Base-by-base conservation (phyloP, 176 grass and related monocot species). In the Eleusine coracana region DNA sequence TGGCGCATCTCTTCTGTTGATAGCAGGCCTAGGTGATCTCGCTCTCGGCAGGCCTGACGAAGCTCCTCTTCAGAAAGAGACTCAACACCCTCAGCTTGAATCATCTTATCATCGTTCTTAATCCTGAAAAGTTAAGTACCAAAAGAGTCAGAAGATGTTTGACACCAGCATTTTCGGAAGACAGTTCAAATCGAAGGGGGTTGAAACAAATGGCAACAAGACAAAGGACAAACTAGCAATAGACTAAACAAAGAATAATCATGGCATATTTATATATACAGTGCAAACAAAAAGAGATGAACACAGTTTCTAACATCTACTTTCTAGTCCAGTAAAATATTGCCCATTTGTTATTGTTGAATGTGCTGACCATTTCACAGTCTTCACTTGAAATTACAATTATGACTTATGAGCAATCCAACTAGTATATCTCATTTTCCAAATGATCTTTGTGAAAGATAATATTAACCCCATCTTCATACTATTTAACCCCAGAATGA, bases 51-150 rank as follows among this genome's bases (percentile, higher is more conserved):
- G 58, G 96, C 93, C 88, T 96, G 96, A 77, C 91, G 88, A 78
- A 99, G 91, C 79, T 99, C 96, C 80, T 99, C 93, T 88, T 96
- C 93, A 82, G 96, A 93, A 85, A 99, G 96, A 94, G 93, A 90
- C 81, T 99, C 96, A 23, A 99, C 76, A 71, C 91, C 93, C 84
- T 99, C 96, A 61, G 91, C 83, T 94, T 99, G 93, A 82, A 99
- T 99, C 75, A 96, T 79, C 68, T 92, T 96, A 86, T 99, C 96
- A 79, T 99, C 96, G 38, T 99, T 90, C 73, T 99, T 99, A 90
- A 99, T 99, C 77, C 96, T 99, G 74, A 31, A 83, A 51, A 83
- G 64, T 54, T 37, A 70, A 61, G 62, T 79, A 79, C 17, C 74
- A 83, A 83, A 83, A 63, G 0, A 79, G 66, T 5, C 4, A 61